phyloP scores from a whole-genome alignment of 2,329 filamentous ascomycete genomes.

The Ambrosiella beaveri region DNA sequence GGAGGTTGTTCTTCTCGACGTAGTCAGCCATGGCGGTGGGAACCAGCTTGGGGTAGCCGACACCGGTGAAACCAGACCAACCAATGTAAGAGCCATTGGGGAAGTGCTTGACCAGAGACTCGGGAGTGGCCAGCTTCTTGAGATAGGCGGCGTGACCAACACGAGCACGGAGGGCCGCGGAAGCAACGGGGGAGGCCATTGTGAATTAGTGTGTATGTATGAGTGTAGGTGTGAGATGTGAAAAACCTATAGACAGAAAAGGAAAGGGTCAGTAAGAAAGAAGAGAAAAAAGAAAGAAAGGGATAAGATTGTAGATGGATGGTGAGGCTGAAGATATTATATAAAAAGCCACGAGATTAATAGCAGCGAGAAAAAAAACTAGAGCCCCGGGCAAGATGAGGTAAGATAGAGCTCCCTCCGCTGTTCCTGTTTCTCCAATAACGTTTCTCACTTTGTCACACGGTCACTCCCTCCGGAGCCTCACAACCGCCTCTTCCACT shows the following conservation, averaged over 20 bases:
- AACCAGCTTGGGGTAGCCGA: constrained; percentile 62
- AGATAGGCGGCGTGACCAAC: constrained; percentile 61
- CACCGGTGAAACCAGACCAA: constrained; percentile 82
- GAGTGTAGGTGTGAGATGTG: background rate
- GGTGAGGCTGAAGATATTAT: no score
- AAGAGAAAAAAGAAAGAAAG: constrained; percentile 3
- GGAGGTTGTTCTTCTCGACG: constrained; percentile 69
- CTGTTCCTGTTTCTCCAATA: no score
- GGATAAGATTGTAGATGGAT: background rate
- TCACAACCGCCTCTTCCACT: no score
- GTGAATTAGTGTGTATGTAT: background rate
- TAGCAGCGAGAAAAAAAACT: no score
- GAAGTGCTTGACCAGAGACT: constrained; percentile 67
- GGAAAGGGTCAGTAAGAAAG: background rate
- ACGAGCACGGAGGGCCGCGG: constrained; percentile 58
- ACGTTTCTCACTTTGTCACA: no score
- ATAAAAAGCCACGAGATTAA: no score
- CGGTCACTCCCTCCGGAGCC: no score
- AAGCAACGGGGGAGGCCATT: constrained; percentile 40
- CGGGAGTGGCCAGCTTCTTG: constrained; percentile 59
- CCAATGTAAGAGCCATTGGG: constrained; percentile 75
- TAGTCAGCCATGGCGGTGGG: constrained; percentile 73
- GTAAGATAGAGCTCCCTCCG: no score
- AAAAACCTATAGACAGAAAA: background rate
- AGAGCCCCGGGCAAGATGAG: no score